Conservation (phyloP, 495 filamentous ascomycete genomes). For the Penicillium chermesinum region DNA sequence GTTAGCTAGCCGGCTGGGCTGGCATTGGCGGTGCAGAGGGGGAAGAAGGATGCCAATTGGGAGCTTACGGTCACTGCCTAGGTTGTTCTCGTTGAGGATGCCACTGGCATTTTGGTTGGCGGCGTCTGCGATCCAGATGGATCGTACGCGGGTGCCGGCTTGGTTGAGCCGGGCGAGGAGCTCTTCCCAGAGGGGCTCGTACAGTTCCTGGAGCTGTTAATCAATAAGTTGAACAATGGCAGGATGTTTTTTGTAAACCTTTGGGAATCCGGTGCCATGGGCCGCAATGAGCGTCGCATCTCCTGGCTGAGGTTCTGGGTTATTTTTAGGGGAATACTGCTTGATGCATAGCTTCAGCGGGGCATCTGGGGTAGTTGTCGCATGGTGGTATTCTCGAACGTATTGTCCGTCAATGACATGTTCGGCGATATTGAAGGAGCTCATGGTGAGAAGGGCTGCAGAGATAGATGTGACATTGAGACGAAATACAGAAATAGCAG, state of each 20-base stretch:
- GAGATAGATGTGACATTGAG: too few relatives aligned
- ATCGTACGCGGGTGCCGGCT: conserved; percentile 39
- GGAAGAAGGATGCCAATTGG: too few relatives aligned
- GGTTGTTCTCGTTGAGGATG: conserved; percentile 54
- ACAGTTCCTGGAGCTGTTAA: conserved; percentile 57
- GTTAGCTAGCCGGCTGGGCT: too few relatives aligned
- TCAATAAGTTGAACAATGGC: neutral
- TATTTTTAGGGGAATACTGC: conserved; percentile 72
- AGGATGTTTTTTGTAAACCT: conserved; percentile 41
- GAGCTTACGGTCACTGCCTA: conserved; percentile 67
- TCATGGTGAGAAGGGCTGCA: neutral
- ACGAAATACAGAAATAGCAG: too few relatives aligned
- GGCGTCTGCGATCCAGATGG: conserved; percentile 69
- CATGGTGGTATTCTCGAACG: conserved; percentile 64
- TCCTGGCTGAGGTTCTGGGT: conserved; percentile 56
- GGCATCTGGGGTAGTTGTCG: conserved; percentile 58
- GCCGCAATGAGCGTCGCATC: conserved; percentile 80
- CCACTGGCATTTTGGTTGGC: conserved; percentile 60
- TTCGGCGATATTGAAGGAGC: conserved; percentile 48
- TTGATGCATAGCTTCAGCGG: conserved; percentile 67
- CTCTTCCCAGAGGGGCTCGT: conserved; percentile 72
- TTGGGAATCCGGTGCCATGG: conserved; percentile 84
- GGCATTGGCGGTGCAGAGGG: too few relatives aligned
- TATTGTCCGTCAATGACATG: conserved; percentile 63
- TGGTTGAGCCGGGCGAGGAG: conserved; percentile 46